Conservation (phyloP, 768 basidiomycete species). For the Russula sp. region DNA sequence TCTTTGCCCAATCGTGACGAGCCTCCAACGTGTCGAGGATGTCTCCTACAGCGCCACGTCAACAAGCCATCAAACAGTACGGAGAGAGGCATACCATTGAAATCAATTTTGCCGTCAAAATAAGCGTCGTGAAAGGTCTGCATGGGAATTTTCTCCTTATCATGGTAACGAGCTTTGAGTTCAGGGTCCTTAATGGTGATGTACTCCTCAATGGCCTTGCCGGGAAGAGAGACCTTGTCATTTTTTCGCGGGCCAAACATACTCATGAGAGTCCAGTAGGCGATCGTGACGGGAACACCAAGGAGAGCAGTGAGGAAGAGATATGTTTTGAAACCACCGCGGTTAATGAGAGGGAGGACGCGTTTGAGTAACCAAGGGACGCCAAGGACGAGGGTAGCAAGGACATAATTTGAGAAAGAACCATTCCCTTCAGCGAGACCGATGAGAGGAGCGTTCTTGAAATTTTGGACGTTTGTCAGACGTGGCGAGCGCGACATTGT, state of each 20-base stretch:
- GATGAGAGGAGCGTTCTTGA: slow-evolving; percentile 78
- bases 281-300: slow-evolving; percentile 70
- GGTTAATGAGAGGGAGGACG: slow-evolving; percentile 72
- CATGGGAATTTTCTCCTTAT: slow-evolving; percentile 92
- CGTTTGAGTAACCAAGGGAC: slow-evolving; percentile 84
- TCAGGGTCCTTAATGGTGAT: slow-evolving; percentile 84
- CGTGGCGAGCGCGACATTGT: slow-evolving; percentile 13
- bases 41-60: slow-evolving; percentile 53
- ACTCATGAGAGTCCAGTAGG: slow-evolving; percentile 88
- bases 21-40: slow-evolving; percentile 90
- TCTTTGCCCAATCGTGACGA: slow-evolving; percentile 92
- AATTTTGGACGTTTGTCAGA: slow-evolving; percentile 64
- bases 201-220: slow-evolving; percentile 82
- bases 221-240: slow-evolving; percentile 79
- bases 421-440: slow-evolving; percentile 85
- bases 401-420: slow-evolving; percentile 73
- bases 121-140: slow-evolving; percentile 97
- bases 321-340: slow-evolving; percentile 83
- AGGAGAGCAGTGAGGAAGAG: slow-evolving; percentile 69
- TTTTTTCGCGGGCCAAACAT: slow-evolving; percentile 75
- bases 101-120: slow-evolving; percentile 93
- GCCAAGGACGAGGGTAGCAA: slow-evolving; percentile 68
- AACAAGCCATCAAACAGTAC: slow-evolving; percentile 6
- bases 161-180: slow-evolving; percentile 72
- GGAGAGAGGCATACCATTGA: slow-evolving; percentile 63